These are phyloP conservation scores for Phialemonium atrogriseum DNA, from an alignment of 2,329 filamentous ascomycete species.

Conservation along the genomic window DNA sequence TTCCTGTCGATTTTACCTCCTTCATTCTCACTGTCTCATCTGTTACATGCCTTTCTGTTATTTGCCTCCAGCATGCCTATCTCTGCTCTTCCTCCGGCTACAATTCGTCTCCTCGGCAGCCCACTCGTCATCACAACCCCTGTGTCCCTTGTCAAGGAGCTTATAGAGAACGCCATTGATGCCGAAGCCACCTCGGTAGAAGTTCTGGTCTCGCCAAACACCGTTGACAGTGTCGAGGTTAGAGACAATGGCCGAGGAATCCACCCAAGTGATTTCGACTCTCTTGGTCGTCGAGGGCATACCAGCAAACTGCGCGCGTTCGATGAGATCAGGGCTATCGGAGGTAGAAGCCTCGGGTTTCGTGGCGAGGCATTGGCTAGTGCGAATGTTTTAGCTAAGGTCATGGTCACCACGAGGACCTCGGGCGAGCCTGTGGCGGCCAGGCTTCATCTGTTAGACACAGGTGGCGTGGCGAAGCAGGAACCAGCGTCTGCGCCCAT, in stretches of 20 bases:
- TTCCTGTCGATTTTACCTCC: no score
- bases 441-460: conserved; percentile 31
- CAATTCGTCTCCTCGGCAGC: conserved; percentile 51
- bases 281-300: conserved; percentile 57
- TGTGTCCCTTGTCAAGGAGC: conserved; percentile 61
- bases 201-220: conserved; percentile 55
- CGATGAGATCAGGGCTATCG: conserved; percentile 49
- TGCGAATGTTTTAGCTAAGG: conserved; percentile 48
- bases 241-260: conserved; percentile 71
- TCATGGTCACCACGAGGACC: conserved; percentile 57
- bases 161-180: conserved; percentile 71
- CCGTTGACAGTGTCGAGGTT: conserved; percentile 61
- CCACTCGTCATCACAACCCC: conserved; percentile 52
- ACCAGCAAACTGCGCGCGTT: conserved; percentile 67
- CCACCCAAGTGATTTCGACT: conserved; percentile 47
- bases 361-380: conserved; percentile 66
- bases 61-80: conserved; percentile 35
- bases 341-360: conserved; percentile 60
- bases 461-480: conserved; percentile 30
- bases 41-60: background rate
- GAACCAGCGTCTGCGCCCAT: conserved; percentile 42
- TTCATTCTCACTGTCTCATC: conserved; percentile 1
- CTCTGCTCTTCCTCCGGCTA: conserved; percentile 35
- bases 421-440: conserved; percentile 51
- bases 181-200: conserved; percentile 59